Percentiles rank a stretch among this genome's conserved stretches.
phyloP scores from a whole-genome alignment of 2,329 filamentous ascomycete genomes.

The Nothopassalora personata region DNA sequence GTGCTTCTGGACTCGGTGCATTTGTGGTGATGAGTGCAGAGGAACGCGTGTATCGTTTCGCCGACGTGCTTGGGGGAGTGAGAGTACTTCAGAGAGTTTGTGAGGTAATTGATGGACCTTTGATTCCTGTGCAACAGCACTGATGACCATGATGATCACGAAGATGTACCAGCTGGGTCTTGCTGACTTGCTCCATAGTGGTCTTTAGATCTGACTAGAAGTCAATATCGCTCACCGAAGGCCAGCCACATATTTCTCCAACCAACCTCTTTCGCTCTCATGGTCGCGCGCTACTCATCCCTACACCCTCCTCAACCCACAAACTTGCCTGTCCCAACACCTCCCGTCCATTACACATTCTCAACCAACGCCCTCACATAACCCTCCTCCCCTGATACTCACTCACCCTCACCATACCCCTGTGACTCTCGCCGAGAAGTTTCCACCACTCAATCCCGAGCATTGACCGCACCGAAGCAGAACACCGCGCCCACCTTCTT shows the following conservation, averaged over 20 bases:
- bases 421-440: background rate
- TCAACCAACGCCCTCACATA: too few species aligned
- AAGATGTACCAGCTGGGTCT: background rate
- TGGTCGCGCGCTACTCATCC: too few species aligned
- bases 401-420: background rate
- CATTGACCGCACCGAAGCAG: background rate
- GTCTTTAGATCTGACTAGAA: too few species aligned
- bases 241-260: too few species aligned
- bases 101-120: constrained; percentile 18
- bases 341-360: too few species aligned
- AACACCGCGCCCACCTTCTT: background rate
- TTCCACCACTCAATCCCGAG: background rate
- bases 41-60: constrained; percentile 49
- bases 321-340: too few species aligned
- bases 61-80: constrained; percentile 37
- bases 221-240: too few species aligned
- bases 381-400: too few species aligned
- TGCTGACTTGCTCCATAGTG: too few species aligned
- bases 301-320: too few species aligned
- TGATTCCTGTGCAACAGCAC: background rate
- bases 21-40: constrained; percentile 54
- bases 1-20: constrained; percentile 41
- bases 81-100: constrained; percentile 50
- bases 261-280: too few species aligned
- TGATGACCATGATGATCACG: background rate